Evolutionary conservation across 129 eudicot genomes (phyloP), one percentile per base, ranked within the genome.

Genomic region (Tanacetum coccineum): DNA sequence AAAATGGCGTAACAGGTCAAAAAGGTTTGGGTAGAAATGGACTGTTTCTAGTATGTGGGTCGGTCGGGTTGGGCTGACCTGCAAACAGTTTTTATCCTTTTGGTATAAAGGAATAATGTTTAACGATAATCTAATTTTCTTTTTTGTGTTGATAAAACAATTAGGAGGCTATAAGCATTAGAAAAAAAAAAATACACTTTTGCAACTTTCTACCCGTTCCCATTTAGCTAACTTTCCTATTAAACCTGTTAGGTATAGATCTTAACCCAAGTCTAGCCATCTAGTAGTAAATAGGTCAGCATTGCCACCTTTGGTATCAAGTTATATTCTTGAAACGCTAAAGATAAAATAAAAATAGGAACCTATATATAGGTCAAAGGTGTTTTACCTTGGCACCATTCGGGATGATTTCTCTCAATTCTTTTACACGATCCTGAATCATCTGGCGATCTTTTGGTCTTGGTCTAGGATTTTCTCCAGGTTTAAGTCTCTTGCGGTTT

Each of bases 371-470:
- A 28, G 10, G 48, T 11, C 11, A 42, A 32, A 39, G 10, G 48
- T 11, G 6, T 11, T 48, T 28, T 63, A 92, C 98, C 96, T 92
- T 92, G 56, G 91, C 91, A 36, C 95, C 82, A 65, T 86, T 86
- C 14, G 96, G 98, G 61, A 92, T 79, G 55, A 92, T 92, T 67
- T 88, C 98, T 50, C 98, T 79, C 9, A 92, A 73, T 72, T 92
- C 98, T 74, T 92, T 92, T 21, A 92, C 90, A 55, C 98, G 98
- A 70, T 92, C 98, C 84, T 92, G 98, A 53, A 92, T 92, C 98
- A 92, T 88, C 73, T 92, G 98, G 36, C 98, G 91, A 82, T 92
- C 98, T 81, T 92, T 92, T 8, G 98, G 96, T 68, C 98, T 86
- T 48, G 98, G 96, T 52, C 96, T 76, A 18, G 98, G 98, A 50